These are phyloP conservation scores for Mortierella sp. DNA, from an alignment of 371 early-diverging fungal genomes.

Conservation along the genomic window DNA sequence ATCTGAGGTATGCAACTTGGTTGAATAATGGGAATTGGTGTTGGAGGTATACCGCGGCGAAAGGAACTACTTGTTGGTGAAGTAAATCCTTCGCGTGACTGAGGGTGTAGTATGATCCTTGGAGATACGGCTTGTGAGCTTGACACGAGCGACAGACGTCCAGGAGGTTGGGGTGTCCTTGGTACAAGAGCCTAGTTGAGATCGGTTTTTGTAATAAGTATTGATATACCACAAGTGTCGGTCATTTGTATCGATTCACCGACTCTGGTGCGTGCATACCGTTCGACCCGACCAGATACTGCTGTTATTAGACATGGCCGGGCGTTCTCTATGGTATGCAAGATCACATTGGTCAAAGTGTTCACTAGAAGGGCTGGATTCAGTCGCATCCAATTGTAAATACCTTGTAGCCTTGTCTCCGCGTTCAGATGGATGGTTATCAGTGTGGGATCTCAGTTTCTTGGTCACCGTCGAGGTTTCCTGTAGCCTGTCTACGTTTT, in stretches of 20 bases:
- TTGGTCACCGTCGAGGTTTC: no score
- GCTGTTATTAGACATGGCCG: constrained; percentile 10
- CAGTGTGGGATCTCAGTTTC: no score
- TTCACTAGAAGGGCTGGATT: no score
- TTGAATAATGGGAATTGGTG: not conserved
- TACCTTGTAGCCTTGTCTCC: no score
- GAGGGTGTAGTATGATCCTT: not conserved
- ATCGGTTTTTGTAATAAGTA: not conserved
- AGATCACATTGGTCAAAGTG: not conserved
- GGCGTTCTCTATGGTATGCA: constrained; percentile 7
- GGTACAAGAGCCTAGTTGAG: constrained; percentile 6
- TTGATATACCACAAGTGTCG: no score
- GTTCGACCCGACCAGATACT: constrained; percentile 5
- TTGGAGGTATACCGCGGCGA: not conserved
- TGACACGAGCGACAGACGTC: constrained; percentile 25
- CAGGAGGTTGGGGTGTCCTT: constrained; percentile 13
- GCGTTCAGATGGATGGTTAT: no score
- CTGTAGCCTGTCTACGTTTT: no score
- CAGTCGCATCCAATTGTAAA: not conserved
- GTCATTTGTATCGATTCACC: no score
- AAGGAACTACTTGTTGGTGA: not conserved
- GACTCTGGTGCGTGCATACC: no score
- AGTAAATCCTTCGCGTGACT: not conserved
- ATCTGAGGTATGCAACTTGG: not conserved
- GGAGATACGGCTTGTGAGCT: constrained; percentile 10